A percentile compares a stretch with the other conserved stretches of the same genome.
Conservation (phyloP, 2,329 filamentous ascomycete species). For the Aspergillus aculeatinus region DNA sequence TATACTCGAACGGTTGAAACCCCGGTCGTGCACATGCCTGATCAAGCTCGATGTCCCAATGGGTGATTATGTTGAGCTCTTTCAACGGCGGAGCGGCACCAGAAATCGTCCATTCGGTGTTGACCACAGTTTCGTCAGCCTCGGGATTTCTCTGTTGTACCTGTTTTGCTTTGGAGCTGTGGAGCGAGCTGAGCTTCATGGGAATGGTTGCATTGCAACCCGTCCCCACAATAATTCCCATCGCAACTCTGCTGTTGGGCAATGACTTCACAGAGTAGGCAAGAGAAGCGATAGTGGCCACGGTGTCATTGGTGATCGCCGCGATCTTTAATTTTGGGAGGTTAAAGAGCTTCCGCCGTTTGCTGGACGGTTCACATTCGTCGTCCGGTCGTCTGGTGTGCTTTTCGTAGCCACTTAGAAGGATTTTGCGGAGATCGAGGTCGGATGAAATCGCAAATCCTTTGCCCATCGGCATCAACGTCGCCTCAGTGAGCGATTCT, state of each 20-base stretch:
- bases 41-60: conserved; percentile 70
- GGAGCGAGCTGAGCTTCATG: conserved; percentile 62
- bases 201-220: conserved; percentile 80
- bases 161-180: conserved; percentile 59
- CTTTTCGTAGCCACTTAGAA: conserved; percentile 55
- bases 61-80: conserved; percentile 60
- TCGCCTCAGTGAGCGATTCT: conserved; percentile 55
- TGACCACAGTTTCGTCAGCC: conserved; percentile 69
- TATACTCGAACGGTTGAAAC: conserved; percentile 81
- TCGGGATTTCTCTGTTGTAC: conserved; percentile 49
- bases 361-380: conserved; percentile 43
- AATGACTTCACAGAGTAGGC: conserved; percentile 67
- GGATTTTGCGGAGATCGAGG: conserved; percentile 54
- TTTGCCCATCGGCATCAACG: conserved; percentile 59
- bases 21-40: conserved; percentile 66
- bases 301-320: conserved; percentile 79
- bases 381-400: conserved; percentile 46
- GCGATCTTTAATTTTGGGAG: conserved; percentile 68
- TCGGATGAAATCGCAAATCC: conserved; percentile 58
- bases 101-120: conserved; percentile 82
- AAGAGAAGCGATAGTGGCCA: conserved; percentile 75
- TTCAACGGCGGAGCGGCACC: conserved; percentile 68
- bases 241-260: conserved; percentile 64
- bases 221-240: conserved; percentile 80
- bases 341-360: conserved; percentile 46